Percentiles rank a stretch among this genome's conserved stretches.
Evolutionary conservation across 2,329 filamentous ascomycete species (phyloP).

Genomic region (Aspergillus fischeri): DNA sequence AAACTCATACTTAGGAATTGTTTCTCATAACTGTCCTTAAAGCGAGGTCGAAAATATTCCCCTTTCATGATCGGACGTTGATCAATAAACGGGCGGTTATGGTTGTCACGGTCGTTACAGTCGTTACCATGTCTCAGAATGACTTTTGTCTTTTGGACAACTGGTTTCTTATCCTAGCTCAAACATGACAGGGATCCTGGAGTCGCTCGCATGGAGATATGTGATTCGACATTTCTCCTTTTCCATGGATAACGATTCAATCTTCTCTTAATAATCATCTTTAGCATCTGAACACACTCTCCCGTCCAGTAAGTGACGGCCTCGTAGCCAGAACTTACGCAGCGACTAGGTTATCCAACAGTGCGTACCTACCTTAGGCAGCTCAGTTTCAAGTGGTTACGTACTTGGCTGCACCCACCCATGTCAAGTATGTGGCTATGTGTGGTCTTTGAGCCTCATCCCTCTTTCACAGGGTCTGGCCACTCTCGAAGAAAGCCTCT

Average conservation of each 20-base stretch:
- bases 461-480: not conserved
- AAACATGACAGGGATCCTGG: not conserved
- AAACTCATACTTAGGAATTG: no score
- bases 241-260: not conserved
- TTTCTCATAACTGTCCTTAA: no score
- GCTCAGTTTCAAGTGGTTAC: not conserved
- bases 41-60: no score
- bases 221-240: not conserved
- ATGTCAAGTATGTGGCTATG: not conserved
- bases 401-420: not conserved
- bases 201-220: not conserved
- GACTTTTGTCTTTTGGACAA: not conserved
- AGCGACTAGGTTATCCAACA: not conserved
- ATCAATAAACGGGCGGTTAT: no score
- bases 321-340: not conserved
- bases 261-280: not conserved
- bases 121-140: not conserved
- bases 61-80: no score
- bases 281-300: not conserved
- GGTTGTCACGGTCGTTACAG: not conserved
- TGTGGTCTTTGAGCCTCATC: not conserved
- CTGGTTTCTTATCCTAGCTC: not conserved
- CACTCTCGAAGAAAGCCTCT: not conserved
- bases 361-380: not conserved
- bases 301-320: not conserved